Evolutionary conservation across 257 asterid genomes (phyloP).

Genomic region (Salvia hispanica): DNA sequence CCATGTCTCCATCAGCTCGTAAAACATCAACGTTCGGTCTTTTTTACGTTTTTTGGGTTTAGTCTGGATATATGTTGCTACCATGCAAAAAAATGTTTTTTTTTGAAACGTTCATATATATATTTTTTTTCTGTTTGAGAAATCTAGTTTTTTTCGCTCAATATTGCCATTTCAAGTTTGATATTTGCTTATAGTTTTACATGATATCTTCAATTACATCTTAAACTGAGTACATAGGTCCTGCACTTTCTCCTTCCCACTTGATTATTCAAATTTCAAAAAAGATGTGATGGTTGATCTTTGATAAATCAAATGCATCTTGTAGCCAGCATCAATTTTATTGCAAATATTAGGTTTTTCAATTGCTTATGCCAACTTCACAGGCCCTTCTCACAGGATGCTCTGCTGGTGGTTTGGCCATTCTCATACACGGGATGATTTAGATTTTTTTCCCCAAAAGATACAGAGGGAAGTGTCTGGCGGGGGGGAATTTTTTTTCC

Average conservation of each 20-base stretch:
- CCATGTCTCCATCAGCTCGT: slow-evolving; percentile 26
- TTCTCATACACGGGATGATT: slow-evolving; percentile 81
- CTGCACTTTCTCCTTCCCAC: not conserved
- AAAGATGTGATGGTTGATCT: slow-evolving; percentile 19
- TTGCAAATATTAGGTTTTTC: slow-evolving; percentile 24
- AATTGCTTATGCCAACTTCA: slow-evolving; percentile 34
- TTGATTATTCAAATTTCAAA: slow-evolving; percentile 23
- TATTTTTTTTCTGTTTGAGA: slow-evolving; percentile 3
- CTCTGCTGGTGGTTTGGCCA: slow-evolving; percentile 97
- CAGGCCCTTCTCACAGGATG: slow-evolving; percentile 96
- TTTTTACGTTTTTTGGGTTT: not conserved
- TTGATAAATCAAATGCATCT: slow-evolving; percentile 5
- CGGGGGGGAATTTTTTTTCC: slow-evolving; percentile 92
- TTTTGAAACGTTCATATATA: too few species aligned
- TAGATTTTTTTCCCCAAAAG: slow-evolving; percentile 64
- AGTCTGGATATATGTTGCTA: not conserved
- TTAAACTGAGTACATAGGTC: not conserved
- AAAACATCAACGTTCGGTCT: not conserved
- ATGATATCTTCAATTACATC: not conserved
- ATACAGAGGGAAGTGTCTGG: slow-evolving; percentile 81
- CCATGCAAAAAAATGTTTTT: not conserved
- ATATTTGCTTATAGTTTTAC: not conserved
- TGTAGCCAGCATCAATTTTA: slow-evolving; percentile 16
- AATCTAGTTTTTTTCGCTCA: slow-evolving; percentile 13
- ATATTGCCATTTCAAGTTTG: slow-evolving; percentile 19